Evolutionary conservation across 257 asterid species (phyloP).

Genomic region (Nicotiana knightiana): DNA sequence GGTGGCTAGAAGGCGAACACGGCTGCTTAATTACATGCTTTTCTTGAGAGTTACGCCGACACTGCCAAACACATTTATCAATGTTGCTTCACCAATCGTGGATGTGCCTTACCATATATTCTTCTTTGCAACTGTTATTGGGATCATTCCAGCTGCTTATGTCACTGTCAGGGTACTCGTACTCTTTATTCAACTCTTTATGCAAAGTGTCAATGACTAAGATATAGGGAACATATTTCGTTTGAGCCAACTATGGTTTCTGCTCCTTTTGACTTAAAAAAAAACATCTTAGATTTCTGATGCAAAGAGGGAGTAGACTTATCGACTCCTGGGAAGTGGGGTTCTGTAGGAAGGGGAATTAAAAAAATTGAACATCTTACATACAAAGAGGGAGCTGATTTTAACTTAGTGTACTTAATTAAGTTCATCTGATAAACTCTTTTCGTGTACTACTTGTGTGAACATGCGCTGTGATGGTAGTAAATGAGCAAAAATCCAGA

Average conservation of each 20-base stretch:
- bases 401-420: not conserved
- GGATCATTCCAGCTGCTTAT: constrained; percentile 89
- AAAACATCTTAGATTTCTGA: not conserved
- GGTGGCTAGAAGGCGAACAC: constrained; percentile 70
- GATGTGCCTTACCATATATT: constrained; percentile 85
- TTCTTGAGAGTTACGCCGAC: constrained; percentile 94
- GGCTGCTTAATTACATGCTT: constrained; percentile 90
- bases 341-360: not conserved
- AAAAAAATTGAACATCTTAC: not conserved
- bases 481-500: not conserved
- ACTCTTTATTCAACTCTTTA: constrained; percentile 9
- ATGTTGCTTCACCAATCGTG: constrained; percentile 94
- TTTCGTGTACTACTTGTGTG: not conserved
- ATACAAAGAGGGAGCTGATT: not conserved
- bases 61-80: constrained; percentile 86
- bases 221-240: not conserved
- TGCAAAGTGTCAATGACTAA: not conserved
- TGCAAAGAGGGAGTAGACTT: not conserved
- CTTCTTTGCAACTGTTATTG: constrained; percentile 81
- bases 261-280: not conserved
- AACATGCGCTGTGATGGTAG: not conserved
- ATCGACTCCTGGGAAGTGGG: not conserved
- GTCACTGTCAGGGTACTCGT: constrained; percentile 79
- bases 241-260: not conserved
- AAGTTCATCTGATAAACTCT: not conserved